Conservation (phyloP, 306 rosid species). For the Begonia fuchsioides region DNA sequence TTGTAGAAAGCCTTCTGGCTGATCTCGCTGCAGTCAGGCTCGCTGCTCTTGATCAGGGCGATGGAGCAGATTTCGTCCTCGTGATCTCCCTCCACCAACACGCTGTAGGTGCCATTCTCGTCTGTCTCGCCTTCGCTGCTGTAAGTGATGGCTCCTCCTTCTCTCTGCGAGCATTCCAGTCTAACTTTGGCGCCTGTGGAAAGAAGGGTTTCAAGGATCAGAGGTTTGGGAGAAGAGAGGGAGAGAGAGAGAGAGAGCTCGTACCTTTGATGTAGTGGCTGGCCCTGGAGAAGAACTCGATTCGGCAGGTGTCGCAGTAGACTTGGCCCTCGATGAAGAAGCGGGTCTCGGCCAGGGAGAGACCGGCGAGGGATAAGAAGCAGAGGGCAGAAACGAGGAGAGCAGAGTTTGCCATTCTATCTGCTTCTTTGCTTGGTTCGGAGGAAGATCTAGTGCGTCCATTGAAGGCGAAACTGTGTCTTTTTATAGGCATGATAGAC, state of each 20-base stretch:
- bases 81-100: constrained; percentile 48
- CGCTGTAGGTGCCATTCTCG: constrained; percentile 17
- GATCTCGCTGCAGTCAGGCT: constrained; percentile 27
- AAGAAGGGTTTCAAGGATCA: no score
- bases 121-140: constrained; percentile 25
- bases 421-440: background rate
- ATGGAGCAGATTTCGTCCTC: constrained; percentile 55
- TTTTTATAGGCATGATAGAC: no score
- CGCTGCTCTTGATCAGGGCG: constrained; percentile 22
- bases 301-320: constrained; percentile 3
- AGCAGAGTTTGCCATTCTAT: constrained; percentile 1
- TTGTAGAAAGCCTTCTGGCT: constrained; percentile 2
- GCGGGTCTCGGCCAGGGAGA: background rate
- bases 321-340: constrained; percentile 3
- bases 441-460: no score
- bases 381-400: background rate
- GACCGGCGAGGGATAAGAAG: background rate
- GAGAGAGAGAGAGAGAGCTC: no score
- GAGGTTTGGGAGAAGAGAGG: no score
- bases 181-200: constrained; percentile 39
- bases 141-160: constrained; percentile 21
- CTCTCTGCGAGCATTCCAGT: constrained; percentile 35
- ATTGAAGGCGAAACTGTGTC: no score
- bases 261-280: background rate
- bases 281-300: background rate